Evolutionary conservation across 805 yeast genomes (phyloP).

Genomic region (Pichia scutulata): DNA sequence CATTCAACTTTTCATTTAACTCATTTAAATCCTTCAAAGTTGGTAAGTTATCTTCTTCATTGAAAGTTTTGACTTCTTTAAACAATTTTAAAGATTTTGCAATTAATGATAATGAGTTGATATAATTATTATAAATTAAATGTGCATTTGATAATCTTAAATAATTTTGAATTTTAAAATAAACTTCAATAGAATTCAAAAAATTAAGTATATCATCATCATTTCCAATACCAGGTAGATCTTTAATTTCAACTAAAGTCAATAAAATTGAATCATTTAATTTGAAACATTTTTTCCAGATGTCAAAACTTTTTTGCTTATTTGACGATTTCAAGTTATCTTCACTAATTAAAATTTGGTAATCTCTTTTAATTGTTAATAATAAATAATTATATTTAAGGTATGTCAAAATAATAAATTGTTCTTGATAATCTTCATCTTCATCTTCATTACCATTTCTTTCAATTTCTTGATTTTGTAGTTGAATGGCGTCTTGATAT

Average conservation of each 20-base stretch:
- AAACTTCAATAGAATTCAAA: slow-evolving; percentile 41
- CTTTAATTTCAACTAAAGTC: slow-evolving; percentile 54
- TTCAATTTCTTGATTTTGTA: slow-evolving; percentile 49
- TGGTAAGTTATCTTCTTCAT: slow-evolving; percentile 31
- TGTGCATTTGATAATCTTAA: slow-evolving; percentile 39
- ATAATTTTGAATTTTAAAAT: slow-evolving; percentile 39
- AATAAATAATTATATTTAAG: slow-evolving; percentile 61
- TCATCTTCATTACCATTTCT: slow-evolving; percentile 34
- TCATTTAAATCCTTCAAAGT: slow-evolving; percentile 26
- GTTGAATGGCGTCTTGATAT: slow-evolving; percentile 64
- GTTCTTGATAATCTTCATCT: slow-evolving; percentile 55
- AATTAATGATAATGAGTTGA: slow-evolving; percentile 41
- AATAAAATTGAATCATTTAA: slow-evolving; percentile 43
- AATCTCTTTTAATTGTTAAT: slow-evolving; percentile 68
- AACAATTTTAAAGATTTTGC: slow-evolving; percentile 24
- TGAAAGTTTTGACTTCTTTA: not conserved
- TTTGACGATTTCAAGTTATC: slow-evolving; percentile 16
- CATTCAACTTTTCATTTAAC: slow-evolving; percentile 18
- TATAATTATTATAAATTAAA: slow-evolving; percentile 31
- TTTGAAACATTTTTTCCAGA: slow-evolving; percentile 38
- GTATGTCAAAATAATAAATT: slow-evolving; percentile 69
- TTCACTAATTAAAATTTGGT: slow-evolving; percentile 28
- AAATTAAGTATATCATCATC: slow-evolving; percentile 61
- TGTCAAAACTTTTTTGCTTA: slow-evolving; percentile 22
- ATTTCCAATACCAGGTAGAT: slow-evolving; percentile 87